phyloP scores from a whole-genome alignment of 768 basidiomycete species.

The Suillus weaverae region DNA sequence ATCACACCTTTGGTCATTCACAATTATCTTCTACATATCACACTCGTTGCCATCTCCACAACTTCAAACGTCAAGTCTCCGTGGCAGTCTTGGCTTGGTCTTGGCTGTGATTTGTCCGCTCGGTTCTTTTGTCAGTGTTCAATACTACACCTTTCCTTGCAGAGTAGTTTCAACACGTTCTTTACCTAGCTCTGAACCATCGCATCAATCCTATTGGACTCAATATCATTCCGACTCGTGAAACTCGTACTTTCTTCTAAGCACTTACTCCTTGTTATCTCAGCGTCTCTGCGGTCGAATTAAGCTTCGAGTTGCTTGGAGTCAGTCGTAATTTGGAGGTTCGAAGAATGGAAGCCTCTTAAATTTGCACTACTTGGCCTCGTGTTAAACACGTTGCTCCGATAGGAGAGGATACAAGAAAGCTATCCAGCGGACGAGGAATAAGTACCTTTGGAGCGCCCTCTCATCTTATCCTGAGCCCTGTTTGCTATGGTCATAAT shows the following conservation, averaged over 20 bases:
- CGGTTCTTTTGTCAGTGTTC: background rate
- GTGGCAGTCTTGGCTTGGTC: background rate
- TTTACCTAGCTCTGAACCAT: background rate
- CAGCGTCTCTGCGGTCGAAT: background rate
- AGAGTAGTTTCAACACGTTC: background rate
- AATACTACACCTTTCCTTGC: background rate
- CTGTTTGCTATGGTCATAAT: slow-evolving; percentile 16
- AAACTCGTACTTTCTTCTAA: background rate
- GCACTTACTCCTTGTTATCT: background rate
- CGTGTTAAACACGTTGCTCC: background rate
- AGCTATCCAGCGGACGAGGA: background rate
- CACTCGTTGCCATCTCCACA: background rate
- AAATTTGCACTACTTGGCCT: background rate
- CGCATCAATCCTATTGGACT: background rate
- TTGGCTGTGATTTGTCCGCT: background rate
- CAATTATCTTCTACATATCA: background rate
- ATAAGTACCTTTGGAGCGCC: background rate
- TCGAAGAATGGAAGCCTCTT: background rate
- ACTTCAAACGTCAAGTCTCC: background rate
- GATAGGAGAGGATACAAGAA: slow-evolving; percentile 1
- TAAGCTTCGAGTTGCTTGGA: background rate
- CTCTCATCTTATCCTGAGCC: background rate
- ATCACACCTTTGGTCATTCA: background rate
- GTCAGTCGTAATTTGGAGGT: background rate
- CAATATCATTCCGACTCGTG: background rate